Conservation (phyloP, 2,329 filamentous ascomycete species). For the Thermothelomyces thermophilus region DNA sequence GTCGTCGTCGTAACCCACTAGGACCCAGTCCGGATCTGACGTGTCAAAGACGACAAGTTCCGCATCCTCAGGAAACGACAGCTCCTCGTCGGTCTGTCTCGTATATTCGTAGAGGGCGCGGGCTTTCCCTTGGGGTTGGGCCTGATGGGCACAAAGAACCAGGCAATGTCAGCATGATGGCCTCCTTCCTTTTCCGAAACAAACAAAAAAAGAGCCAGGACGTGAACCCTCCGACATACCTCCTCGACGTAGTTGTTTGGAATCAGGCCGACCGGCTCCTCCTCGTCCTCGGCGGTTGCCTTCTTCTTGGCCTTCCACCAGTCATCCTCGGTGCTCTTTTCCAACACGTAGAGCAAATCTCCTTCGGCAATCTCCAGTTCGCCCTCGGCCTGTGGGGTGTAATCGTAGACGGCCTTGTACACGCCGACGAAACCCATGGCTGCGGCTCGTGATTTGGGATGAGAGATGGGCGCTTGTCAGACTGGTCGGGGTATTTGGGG, state of each 20-base stretch:
- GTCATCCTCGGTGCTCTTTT: constrained; percentile 69
- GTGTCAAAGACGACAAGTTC: constrained; percentile 78
- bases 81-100: constrained; percentile 92
- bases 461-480: neutral
- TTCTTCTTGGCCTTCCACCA: constrained; percentile 98
- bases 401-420: constrained; percentile 88
- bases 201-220: neutral
- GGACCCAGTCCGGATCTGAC: constrained; percentile 91
- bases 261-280: constrained; percentile 83
- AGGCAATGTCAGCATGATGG: neutral
- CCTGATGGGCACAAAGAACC: constrained; percentile 33
- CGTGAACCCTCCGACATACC: constrained; percentile 44
- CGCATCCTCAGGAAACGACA: constrained; percentile 89
- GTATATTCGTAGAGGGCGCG: constrained; percentile 98
- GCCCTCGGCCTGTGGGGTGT: constrained; percentile 75
- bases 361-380: constrained; percentile 82
- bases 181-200: neutral
- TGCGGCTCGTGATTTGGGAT: neutral
- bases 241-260: constrained; percentile 94
- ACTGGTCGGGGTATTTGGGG: neutral
- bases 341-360: constrained; percentile 80
- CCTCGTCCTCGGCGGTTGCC: constrained; percentile 74
- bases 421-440: constrained; percentile 87
- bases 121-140: constrained; percentile 57
- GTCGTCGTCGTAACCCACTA: constrained; percentile 77